phyloP scores from a whole-genome alignment of 2,329 filamentous ascomycete genomes.

The Arthrobotrys conoides region DNA sequence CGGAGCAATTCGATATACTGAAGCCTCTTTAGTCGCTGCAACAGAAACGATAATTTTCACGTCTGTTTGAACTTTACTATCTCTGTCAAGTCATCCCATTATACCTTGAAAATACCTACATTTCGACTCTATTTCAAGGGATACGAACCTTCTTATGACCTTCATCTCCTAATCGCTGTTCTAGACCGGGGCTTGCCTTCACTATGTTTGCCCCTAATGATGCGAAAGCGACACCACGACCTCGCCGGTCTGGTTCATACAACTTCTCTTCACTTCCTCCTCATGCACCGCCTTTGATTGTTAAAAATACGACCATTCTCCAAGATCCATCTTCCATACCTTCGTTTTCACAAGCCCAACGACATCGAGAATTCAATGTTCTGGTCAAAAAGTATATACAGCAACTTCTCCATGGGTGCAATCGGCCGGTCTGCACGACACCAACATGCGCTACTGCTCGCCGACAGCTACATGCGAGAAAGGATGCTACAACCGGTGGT shows the following conservation, averaged over 20 bases:
- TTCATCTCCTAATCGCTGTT: not conserved
- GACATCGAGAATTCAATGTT: slow-evolving; percentile 47
- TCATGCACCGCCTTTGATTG: slow-evolving; percentile 52
- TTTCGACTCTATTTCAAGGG: not conserved
- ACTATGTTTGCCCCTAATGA: slow-evolving; percentile 40
- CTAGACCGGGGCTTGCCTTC: slow-evolving; percentile 5
- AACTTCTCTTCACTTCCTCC: slow-evolving; percentile 46
- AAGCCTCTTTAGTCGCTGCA: slow-evolving; percentile 2
- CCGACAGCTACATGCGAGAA: slow-evolving; percentile 72
- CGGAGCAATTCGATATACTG: slow-evolving; percentile 23
- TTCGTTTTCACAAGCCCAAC: slow-evolving; percentile 40
- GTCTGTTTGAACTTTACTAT: not conserved
- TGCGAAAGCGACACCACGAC: slow-evolving; percentile 30
- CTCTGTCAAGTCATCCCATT: not conserved
- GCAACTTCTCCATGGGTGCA: slow-evolving; percentile 87
- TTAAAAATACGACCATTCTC: slow-evolving; percentile 50
- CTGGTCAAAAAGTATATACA: slow-evolving; percentile 76
- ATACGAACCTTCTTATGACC: slow-evolving; percentile 26
- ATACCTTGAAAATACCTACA: slow-evolving; percentile 9
- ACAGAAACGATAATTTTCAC: not conserved
- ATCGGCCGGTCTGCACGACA: slow-evolving; percentile 77
- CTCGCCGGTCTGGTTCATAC: slow-evolving; percentile 37
- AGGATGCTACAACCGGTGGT: slow-evolving; percentile 68
- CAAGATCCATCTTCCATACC: slow-evolving; percentile 36
- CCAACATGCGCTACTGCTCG: slow-evolving; percentile 86